Evolutionary conservation across 2,329 filamentous ascomycete genomes (phyloP), one percentile per base, ranked within the genome.

Genomic region (Rhynchosporium agropyri): DNA sequence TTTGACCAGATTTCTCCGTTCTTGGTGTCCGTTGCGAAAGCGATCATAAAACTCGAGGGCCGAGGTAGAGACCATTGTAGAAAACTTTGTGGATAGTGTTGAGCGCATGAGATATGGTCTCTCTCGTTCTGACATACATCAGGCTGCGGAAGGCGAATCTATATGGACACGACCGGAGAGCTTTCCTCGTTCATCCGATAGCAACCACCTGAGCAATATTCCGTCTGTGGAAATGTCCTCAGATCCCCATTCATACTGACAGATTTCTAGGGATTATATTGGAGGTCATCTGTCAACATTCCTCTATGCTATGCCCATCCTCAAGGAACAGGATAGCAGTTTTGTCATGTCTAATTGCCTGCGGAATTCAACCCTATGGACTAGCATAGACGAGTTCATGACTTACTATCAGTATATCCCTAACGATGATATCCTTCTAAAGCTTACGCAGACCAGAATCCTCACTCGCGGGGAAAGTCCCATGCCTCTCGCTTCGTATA

Each of bases 121-220:
- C 20, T 61, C 53, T 29, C 8, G 15, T 15, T 45, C 9, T 9
- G n/a, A 36, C 2, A 15, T 8, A 13, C 33, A 48, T 38, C 28
- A 33, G n/a, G 29, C 60, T 40, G 7, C 36, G 12, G 36, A 40
- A 12, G 36, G 36, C 7, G 36, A 40, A 1, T 8, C 7, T 2
- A 40, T 7, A 12, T 40, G 36, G 36, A 7, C 36, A 40, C 7
- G 65, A 13, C 62, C 58, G 3, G 51, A 58, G 13, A n/a, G 49
- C 4, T 68, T 69, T 29, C 65, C 64, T 13, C 31, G 36, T 6
- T 29, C 57, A 2, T 68, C 61, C 28, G 61, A 69, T 15, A 51
- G 63, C 12, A 46, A 68, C 29, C 61, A 68, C 59, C 53, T 69
- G 20, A 65, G 67, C 38, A 69, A 69, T 46, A 57, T 65, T 53